phyloP scores from a whole-genome alignment of 441 rosid genomes.

The Hura crepitans region DNA sequence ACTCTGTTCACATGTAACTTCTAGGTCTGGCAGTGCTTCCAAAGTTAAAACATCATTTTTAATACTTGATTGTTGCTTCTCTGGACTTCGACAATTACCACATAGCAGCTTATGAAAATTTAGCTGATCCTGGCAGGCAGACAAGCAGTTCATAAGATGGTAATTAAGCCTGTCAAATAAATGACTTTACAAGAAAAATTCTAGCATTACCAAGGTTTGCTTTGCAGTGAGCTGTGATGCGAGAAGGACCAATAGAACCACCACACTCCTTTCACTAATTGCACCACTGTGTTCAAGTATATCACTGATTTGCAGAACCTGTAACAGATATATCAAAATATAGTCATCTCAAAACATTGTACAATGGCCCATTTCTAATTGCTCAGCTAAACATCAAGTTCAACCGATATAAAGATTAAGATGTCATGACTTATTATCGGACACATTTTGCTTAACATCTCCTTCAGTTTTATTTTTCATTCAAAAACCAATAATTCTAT shows the following conservation, averaged over 20 bases:
- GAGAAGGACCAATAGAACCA: constrained; percentile 67
- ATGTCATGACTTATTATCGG: neutral
- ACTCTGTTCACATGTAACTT: constrained; percentile 32
- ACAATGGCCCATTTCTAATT: neutral
- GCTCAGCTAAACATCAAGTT: neutral
- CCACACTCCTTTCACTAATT: constrained; percentile 58
- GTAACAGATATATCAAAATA: constrained; percentile 16
- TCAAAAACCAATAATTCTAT: neutral
- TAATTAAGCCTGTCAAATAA: constrained; percentile 17
- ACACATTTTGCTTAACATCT: neutral
- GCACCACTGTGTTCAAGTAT: constrained; percentile 80
- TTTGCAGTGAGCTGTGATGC: constrained; percentile 65
- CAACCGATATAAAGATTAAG: constrained; percentile 3
- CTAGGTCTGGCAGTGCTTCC: constrained; percentile 27
- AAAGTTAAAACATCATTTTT: constrained; percentile 24
- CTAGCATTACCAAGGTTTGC: constrained; percentile 54
- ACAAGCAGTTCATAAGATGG: constrained; percentile 21
- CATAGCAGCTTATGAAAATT: constrained; percentile 83
- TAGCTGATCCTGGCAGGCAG: constrained; percentile 57
- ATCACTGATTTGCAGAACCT: constrained; percentile 89
- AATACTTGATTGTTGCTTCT: constrained; percentile 44
- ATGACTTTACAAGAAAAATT: constrained; percentile 10
- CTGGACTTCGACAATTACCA: constrained; percentile 57
- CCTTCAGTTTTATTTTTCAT: neutral
- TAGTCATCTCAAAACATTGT: neutral